Evolutionary conservation across 345 rosid genomes (phyloP).

Genomic region (Moricandia moricandioides): DNA sequence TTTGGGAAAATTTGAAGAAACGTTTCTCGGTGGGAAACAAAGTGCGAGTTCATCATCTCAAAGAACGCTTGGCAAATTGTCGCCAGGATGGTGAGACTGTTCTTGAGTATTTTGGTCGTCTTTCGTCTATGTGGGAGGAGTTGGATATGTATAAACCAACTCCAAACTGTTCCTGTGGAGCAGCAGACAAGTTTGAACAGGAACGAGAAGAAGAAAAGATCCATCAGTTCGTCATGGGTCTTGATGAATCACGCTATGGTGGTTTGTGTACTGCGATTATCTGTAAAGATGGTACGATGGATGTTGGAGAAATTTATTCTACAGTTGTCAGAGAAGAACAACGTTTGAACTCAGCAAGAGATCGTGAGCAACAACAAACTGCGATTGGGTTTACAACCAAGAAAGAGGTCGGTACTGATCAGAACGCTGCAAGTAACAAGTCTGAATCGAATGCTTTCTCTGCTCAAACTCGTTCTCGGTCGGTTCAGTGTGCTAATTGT

Average conservation of each 20-base stretch:
- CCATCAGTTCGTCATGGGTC: too few relatives aligned
- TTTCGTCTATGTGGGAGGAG: too few relatives aligned
- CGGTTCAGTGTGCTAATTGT: not conserved
- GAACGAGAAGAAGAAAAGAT: not conserved
- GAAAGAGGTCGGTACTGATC: too few relatives aligned
- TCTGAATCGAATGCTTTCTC: too few relatives aligned
- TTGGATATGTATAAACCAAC: not conserved
- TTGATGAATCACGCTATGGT: too few relatives aligned
- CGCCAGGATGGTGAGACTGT: not conserved
- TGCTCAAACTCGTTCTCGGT: too few relatives aligned
- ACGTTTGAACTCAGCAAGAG: not conserved
- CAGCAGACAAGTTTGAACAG: not conserved
- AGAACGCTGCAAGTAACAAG: too few relatives aligned
- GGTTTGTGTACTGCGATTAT: not conserved
- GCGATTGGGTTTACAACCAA: not conserved
- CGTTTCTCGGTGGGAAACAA: too few relatives aligned
- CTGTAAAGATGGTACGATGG: not conserved
- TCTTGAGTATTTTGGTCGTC: not conserved
- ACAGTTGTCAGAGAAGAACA: not conserved
- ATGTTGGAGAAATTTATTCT: not conserved
- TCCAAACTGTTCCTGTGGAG: not conserved
- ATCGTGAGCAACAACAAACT: not conserved
- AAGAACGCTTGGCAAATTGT: not conserved
- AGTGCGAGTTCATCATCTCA: too few relatives aligned
- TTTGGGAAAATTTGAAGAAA: too few relatives aligned